Evolutionary conservation across 2,329 filamentous ascomycete species (phyloP), one percentile per base, ranked within the genome.

Genomic region (Tolypocladium capitatum): DNA sequence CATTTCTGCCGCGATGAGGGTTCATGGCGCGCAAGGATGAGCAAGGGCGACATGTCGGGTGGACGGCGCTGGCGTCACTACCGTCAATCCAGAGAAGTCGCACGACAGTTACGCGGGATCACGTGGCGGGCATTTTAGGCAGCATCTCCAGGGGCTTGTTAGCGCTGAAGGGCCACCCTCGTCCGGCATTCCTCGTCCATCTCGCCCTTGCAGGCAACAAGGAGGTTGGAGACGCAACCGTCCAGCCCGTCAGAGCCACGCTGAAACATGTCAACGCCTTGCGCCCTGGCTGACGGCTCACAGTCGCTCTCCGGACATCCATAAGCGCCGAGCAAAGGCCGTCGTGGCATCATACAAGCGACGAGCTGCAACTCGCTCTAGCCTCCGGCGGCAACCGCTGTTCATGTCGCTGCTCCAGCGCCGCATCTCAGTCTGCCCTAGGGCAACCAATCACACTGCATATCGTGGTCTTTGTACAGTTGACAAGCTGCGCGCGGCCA

Each of bases 1-100:
- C 52, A 53, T 51, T 47, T 34, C 46, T 44, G 14, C n/a, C 30
- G 44, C 34, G 36, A 18, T 20, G 33, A n/a, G 20, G 30, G 31
- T 11, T 45, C 43, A 46, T 46, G 27, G 20, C 28, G 40, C 24
- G 18, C 4, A n/a, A 3, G 34, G 34, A 28, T 24, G 46, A 14
- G 44, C n/a, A 16, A n/a, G 33, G 32, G 32, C 31, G 32, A 36
- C 32, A 27, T 34, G 33, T 18, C 24, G 16, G 13, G 32, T 10
- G 32, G n/a, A 28, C 11, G 21, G 9, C 24, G 5, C 11, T 6
- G 14, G 43, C 30, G 21, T 34, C 18, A 8, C n/a, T n/a, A n/a
- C n/a, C n/a, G n/a, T 16, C 30, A 4, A 14, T 33, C 14, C 32
- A 13, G 14, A 11, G 9, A 8, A 24, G 16, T 18, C 18, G 18